Conservation (phyloP, 768 basidiomycete species). For the Agrocybe chaxingu region DNA sequence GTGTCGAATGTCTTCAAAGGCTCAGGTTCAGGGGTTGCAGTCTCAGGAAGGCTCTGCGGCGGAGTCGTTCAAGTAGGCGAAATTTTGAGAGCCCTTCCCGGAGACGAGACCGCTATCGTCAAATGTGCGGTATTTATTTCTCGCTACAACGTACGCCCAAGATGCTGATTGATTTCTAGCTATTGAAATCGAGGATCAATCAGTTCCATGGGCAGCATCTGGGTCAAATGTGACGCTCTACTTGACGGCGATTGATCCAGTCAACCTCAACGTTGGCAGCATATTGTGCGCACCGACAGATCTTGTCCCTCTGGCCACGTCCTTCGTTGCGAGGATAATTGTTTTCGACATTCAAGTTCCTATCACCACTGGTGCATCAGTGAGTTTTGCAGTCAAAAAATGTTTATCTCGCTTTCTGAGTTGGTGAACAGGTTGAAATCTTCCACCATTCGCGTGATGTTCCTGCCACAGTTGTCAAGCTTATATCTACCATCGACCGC, state of each 20-base stretch:
- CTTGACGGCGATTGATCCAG: constrained; percentile 79
- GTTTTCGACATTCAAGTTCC: constrained; percentile 92
- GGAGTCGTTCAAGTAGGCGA: constrained; percentile 95
- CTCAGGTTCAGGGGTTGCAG: constrained; percentile 70
- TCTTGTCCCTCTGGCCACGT: constrained; percentile 70
- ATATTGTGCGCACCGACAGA: constrained; percentile 79
- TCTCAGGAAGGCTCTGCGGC: constrained; percentile 81
- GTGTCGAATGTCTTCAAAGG: constrained; percentile 96
- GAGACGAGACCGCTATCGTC: constrained; percentile 85
- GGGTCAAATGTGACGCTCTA: constrained; percentile 89
- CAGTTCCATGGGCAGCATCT: constrained; percentile 82
- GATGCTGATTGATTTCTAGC: constrained; percentile 38
- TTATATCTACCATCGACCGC: constrained; percentile 79
- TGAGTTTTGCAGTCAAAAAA: constrained; percentile 29
- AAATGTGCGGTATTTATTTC: constrained; percentile 39
- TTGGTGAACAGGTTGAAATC: constrained; percentile 67
- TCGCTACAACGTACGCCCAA: neutral
- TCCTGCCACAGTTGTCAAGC: constrained; percentile 81
- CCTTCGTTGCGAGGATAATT: constrained; percentile 85
- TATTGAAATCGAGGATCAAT: constrained; percentile 80
- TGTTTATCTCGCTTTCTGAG: neutral
- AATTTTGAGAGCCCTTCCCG: constrained; percentile 80
- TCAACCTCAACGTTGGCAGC: constrained; percentile 83
- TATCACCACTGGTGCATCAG: constrained; percentile 83
- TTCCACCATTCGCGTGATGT: constrained; percentile 94